Evolutionary conservation across 2,329 filamentous ascomycete species (phyloP).

Genomic region (Leptographium radiaticola): DNA sequence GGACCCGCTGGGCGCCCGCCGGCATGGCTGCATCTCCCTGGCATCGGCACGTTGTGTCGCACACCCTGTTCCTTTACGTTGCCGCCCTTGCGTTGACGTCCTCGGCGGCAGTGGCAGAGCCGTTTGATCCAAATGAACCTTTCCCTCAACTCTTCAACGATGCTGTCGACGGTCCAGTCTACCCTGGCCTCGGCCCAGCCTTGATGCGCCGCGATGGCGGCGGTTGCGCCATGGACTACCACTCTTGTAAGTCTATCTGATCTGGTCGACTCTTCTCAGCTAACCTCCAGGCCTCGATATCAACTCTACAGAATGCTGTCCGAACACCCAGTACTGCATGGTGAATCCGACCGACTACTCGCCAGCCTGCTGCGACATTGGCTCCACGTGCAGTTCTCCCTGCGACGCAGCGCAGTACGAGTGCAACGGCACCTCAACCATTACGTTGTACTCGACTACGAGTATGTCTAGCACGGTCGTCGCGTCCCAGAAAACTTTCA

Average conservation of each 20-base stretch:
- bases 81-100: not conserved
- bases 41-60: too few species aligned
- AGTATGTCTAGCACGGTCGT: constrained; percentile 4
- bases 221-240: constrained; percentile 7
- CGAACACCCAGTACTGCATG: constrained; percentile 18
- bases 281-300: constrained; percentile 14
- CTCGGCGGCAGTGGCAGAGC: not conserved
- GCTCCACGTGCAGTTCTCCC: constrained; percentile 16
- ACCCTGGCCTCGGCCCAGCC: not conserved
- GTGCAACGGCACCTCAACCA: constrained; percentile 16
- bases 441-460: constrained; percentile 7
- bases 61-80: not conserved
- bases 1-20: not conserved
- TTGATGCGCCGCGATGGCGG: constrained; percentile 5
- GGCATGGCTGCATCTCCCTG: not conserved
- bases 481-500: constrained; percentile 3
- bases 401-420: constrained; percentile 18
- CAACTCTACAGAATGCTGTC: constrained; percentile 16
- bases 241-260: constrained; percentile 8
- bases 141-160: not conserved
- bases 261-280: not conserved
- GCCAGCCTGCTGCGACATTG: constrained; percentile 20
- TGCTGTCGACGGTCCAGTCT: not conserved
- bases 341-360: constrained; percentile 13
- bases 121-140: not conserved